Percentiles rank a stretch among this genome's conserved stretches.
Conservation (phyloP, 2,329 filamentous ascomycete genomes). For the Dactylellina parvicollis region DNA sequence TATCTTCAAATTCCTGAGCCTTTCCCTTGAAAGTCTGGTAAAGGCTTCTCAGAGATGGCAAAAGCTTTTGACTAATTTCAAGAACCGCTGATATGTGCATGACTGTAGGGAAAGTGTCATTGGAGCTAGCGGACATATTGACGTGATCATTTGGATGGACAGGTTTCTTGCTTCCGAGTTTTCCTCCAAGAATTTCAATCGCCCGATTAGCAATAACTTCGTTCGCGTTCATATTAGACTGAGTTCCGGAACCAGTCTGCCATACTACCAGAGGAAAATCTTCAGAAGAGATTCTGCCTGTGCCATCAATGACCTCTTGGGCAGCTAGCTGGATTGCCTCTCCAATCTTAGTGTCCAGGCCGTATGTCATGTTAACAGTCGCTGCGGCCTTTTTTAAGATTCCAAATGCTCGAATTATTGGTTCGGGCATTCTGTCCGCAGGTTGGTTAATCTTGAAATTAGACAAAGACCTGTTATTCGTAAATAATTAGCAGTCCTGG, state of each 20-base stretch:
- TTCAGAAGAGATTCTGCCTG: slow-evolving; percentile 67
- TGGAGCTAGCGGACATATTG: slow-evolving; percentile 98
- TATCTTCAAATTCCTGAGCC: slow-evolving; percentile 86
- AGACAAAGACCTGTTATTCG: slow-evolving; percentile 73
- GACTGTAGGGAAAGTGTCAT: slow-evolving; percentile 98
- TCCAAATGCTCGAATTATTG: slow-evolving; percentile 91
- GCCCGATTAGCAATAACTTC: slow-evolving; percentile 99
- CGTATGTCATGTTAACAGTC: slow-evolving; percentile 92
- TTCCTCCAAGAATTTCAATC: slow-evolving; percentile 94
- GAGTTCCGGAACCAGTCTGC: slow-evolving; percentile 98
- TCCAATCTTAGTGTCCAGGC: slow-evolving; percentile 88
- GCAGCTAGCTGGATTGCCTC: slow-evolving; percentile 95
- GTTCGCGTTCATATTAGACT: slow-evolving; percentile 99
- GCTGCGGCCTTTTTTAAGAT: slow-evolving; percentile 97
- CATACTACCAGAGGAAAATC: slow-evolving; percentile 99
- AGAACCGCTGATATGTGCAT: slow-evolving; percentile 99
- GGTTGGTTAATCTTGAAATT: slow-evolving; percentile 99
- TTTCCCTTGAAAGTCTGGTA: slow-evolving; percentile 86
- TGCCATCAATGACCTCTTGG: slow-evolving; percentile 88
- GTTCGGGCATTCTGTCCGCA: slow-evolving; percentile 95
- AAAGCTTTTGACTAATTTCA: slow-evolving; percentile 84
- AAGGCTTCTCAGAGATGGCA: slow-evolving; percentile 83
- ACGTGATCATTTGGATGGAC: slow-evolving; percentile 99
- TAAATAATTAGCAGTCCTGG: not conserved
- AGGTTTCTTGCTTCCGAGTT: slow-evolving; percentile 95